Evolutionary conservation across 139 green algal genomes (phyloP), one percentile per base, ranked within the genome.

Genomic region (Dunaliella sp.): DNA sequence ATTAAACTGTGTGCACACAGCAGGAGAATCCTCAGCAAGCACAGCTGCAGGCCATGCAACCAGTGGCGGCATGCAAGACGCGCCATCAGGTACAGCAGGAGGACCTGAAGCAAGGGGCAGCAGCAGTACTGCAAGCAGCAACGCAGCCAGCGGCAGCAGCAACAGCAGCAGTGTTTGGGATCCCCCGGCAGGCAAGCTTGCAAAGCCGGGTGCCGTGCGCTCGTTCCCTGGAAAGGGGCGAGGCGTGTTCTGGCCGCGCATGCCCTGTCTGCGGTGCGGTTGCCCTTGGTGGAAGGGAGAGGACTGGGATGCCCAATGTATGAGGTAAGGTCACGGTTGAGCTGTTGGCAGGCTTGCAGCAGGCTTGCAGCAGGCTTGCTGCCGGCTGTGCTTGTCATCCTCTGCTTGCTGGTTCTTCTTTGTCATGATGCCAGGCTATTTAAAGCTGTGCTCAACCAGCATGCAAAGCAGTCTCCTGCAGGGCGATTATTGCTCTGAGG

Each of bases 241-340:
- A n/a, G 87, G 83, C 48, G 75, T 88, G 72, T 93, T 86, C 85
- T 94, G 92, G 92, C 93, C 93, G 0, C 88, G 91, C 24, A 95
- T 94, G 92, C 91, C 92, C 3, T 95, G 90, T 86, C 86, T 96
- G 87, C 85, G 84, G 32, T 98, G 95, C 82, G 95, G 95, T 16
- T 97, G 93, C 84, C 93, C 94, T 21, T 98, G 95, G 95, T 98
- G 94, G 94, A 86, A 92, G 22, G 93, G 92, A 1, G 95, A 97
- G 59, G 94, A 96, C 80, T 98, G 95, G 95, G 90, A 96, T 84
- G 94, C 93, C 0, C 77, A 76, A 32, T 98, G 95, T 86, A 80
- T 89, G 3, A 81, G 88, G 88, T 91, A 77, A 76, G 83, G 31
- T 33, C 73, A 79, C 28, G 28, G 7, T 7, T 22, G 7, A 33